Conservation (phyloP, 129 eudicot species). For the Erigeron canadensis region DNA sequence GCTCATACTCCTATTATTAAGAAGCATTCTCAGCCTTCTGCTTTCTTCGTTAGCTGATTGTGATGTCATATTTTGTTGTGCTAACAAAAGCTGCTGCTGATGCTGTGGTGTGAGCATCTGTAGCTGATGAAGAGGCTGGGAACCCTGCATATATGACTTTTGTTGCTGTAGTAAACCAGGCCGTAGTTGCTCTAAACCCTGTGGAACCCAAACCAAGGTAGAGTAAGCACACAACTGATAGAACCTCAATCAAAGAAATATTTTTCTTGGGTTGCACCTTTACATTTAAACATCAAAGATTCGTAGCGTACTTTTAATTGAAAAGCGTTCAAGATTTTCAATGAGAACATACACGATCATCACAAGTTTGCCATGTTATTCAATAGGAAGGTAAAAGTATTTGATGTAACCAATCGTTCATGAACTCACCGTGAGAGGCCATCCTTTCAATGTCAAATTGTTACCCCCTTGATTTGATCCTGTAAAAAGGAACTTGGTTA, state of each 20-base stretch:
- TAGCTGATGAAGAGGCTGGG: slow-evolving; percentile 85
- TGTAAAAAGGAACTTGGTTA: slow-evolving; percentile 25
- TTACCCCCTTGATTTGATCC: slow-evolving; percentile 96
- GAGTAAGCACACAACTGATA: neutral
- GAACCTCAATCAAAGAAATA: neutral
- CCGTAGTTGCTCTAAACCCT: slow-evolving; percentile 86
- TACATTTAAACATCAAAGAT: neutral
- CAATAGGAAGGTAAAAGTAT: neutral
- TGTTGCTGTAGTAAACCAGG: slow-evolving; percentile 93
- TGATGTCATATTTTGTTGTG: slow-evolving; percentile 84
- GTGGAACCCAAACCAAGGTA: neutral
- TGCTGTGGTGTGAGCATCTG: slow-evolving; percentile 96
- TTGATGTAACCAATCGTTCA: neutral
- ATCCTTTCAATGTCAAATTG: slow-evolving; percentile 93
- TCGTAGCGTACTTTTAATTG: neutral
- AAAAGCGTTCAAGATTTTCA: neutral
- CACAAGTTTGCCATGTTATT: neutral
- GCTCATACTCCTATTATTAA: slow-evolving; percentile 60
- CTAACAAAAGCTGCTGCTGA: slow-evolving; percentile 89
- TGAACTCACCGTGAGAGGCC: slow-evolving; percentile 95
- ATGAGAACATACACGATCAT: neutral
- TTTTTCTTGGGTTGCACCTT: neutral
- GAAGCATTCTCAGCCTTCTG: slow-evolving; percentile 86
- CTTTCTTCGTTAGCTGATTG: slow-evolving; percentile 82
- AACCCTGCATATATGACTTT: slow-evolving; percentile 86